These are phyloP conservation scores for Nothophoma quercina DNA, from an alignment of 2,329 filamentous ascomycete genomes.

Conservation along the genomic window DNA sequence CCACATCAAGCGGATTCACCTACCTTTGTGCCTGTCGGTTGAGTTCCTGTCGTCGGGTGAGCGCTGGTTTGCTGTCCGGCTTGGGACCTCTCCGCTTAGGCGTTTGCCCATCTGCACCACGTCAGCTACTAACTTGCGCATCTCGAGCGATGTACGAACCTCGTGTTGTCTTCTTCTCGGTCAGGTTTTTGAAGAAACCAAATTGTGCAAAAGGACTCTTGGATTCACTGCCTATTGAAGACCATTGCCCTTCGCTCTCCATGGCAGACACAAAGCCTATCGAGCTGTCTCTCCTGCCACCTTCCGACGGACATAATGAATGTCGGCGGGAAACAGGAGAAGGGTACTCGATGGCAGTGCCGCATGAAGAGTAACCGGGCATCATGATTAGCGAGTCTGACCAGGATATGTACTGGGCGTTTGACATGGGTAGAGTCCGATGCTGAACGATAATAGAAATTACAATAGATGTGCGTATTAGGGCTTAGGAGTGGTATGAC, in stretches of 20 bases:
- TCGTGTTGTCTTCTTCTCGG: constrained; percentile 78
- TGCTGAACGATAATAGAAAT: constrained; percentile 35
- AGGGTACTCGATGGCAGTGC: constrained; percentile 44
- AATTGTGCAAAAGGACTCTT: constrained; percentile 50
- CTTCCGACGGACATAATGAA: constrained; percentile 44
- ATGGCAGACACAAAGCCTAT: constrained; percentile 46
- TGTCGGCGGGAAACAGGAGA: constrained; percentile 44
- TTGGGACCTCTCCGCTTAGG: constrained; percentile 93
- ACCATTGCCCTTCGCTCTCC: constrained; percentile 50
- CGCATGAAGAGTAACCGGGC: constrained; percentile 47
- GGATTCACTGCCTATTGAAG: constrained; percentile 46
- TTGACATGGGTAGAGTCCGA: constrained; percentile 16
- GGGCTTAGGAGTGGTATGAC: constrained; percentile 34
- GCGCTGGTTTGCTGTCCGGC: constrained; percentile 92
- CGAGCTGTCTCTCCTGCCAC: constrained; percentile 43
- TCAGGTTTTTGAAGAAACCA: constrained; percentile 69
- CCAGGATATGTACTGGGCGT: constrained; percentile 44
- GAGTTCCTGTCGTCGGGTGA: constrained; percentile 90
- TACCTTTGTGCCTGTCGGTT: constrained; percentile 97
- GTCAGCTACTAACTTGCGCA: constrained; percentile 8
- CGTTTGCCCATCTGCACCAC: constrained; percentile 74
- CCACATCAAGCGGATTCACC: neutral
- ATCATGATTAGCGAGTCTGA: constrained; percentile 45
- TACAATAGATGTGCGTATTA: constrained; percentile 36
- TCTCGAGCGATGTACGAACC: constrained; percentile 57